Percentiles rank a stretch among this genome's conserved stretches.
phyloP scores from a whole-genome alignment of 169 alveolate genomes.

The Eimeria tenella region DNA sequence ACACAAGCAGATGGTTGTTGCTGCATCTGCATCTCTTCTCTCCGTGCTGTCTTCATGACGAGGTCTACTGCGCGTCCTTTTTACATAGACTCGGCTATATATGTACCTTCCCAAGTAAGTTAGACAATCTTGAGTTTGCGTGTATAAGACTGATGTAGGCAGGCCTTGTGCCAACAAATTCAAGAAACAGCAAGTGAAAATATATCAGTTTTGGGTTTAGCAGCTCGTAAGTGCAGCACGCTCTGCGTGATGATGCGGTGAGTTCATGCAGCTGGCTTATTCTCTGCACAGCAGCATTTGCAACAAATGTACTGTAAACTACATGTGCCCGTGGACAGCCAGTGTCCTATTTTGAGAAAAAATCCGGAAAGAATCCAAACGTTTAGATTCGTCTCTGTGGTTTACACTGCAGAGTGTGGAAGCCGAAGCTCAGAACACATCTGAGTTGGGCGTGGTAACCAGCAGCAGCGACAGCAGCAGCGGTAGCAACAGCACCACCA shows the following conservation, averaged over 20 bases:
- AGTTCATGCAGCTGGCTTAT: no score
- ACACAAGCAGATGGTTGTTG: conserved; percentile 41
- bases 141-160: no score
- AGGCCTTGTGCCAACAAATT: no score
- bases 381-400: neutral
- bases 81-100: neutral
- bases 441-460: conserved; percentile 41
- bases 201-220: no score
- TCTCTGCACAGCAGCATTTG: no score
- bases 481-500: conserved; percentile 1
- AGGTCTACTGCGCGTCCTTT: neutral
- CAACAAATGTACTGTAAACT: no score
- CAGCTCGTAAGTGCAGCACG: no score
- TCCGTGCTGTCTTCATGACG: conserved; percentile 30
- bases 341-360: no score
- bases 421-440: neutral
- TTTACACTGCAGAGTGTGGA: conserved; percentile 39
- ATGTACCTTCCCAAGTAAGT: conserved; percentile 32
- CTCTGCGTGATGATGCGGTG: no score
- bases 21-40: conserved; percentile 29
- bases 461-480: conserved; percentile 30
- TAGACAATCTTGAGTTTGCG: neutral
- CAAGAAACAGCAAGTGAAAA: no score
- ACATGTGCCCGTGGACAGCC: no score
- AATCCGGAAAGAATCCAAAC: neutral